Base-by-base conservation (phyloP, 768 basidiomycete genomes). In the Macrolepiota dolichaula region DNA sequence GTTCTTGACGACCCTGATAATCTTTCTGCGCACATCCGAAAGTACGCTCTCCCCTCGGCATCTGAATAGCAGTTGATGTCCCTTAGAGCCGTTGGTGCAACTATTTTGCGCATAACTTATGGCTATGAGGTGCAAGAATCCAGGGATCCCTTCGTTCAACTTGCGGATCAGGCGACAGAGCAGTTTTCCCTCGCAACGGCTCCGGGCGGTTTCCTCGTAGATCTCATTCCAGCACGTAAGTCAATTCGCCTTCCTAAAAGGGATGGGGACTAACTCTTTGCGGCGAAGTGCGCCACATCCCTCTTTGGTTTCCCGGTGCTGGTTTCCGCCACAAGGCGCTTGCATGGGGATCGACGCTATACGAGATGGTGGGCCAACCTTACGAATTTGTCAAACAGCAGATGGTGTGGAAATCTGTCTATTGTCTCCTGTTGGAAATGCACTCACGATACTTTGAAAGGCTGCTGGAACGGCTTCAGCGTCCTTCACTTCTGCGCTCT, bases 291-390 rank as follows among this genome's bases (percentile, higher is more conserved):
- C 77, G 77, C 51, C 73, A 86, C 64, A 66, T 87, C 47, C 87
- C 87, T 36, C 70, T 74, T 25, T 89, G 87, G 86, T 77, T 86
- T 64, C 87, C 87, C 22, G 86, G 86, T 24, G 84, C 85, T 27
- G 74, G 73, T 4, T 89, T 88, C 74, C 81, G 81, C 66, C 70
- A 66, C 62, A 81, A 73, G 63, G 87, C 86, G 1, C 74, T 72
- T 35, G 73, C 73, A 46, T 88, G 85, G 85, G 76, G 77, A 22
- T 68, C 71, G 2, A 86, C 84, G 0, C 73, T 88, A 27, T 65
- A 71, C 13, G 78, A 86, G 51, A 79, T 85, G 81, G 84, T 85
- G 27, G 77, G 83, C 27, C 74, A 74, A 57, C 86, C 87, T 9
- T 76, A 81, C 67, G 75, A 77, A 40, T 84, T 81, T 60, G 85